Base-by-base conservation (phyloP, 768 basidiomycete genomes). In the Hericium alpestre region DNA sequence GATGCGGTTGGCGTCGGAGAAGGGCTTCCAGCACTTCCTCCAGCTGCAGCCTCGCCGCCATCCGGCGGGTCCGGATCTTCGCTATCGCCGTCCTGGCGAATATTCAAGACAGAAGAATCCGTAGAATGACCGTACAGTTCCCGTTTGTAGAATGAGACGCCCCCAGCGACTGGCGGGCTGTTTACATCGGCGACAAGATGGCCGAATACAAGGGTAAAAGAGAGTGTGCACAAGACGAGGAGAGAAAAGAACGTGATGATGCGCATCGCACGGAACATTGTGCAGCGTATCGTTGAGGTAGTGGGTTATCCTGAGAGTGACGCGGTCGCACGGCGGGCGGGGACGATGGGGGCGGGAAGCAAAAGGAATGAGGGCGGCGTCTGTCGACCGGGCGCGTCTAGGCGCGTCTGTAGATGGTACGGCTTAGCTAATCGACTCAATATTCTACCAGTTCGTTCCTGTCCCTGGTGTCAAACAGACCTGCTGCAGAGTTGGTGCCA, bases 161-260 rank as follows among this genome's bases (percentile, higher is more conserved):
- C 41, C 15, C 16, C 41, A 8, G 41, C 16, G 20, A 18, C 41
- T 18, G 41, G 41, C 41, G 41, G 41, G 41, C 16, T 16, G 16
- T 10, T 43, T 43, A 43, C 41, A 43, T 43, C 41, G 41, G 41
- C 16, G 41, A 43, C 41, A 18, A 43, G 16, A 18, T 43, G 16
- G 41, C 41, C 41, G 41, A 43, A 43, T 58, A 57, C 65, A 41
- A 60, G 56, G 55, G 57, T 61, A 62, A 66, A 65, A 37, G 65
- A 66, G 43, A 66, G 67, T 63, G 65, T 63, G 47, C 56, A 63
- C 63, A 69, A 59, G 68, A 69, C 60, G 52, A 64, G 62, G 57
- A 67, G 64, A 32, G 61, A 63, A 69, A 69, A 57, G 68, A 69
- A 58, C 58, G 68, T 66, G 55, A 69, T 58, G 59, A 57, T 58